These are phyloP conservation scores for Nannochloris sp. DNA, from an alignment of 139 green algal genomes.

Conservation along the genomic window DNA sequence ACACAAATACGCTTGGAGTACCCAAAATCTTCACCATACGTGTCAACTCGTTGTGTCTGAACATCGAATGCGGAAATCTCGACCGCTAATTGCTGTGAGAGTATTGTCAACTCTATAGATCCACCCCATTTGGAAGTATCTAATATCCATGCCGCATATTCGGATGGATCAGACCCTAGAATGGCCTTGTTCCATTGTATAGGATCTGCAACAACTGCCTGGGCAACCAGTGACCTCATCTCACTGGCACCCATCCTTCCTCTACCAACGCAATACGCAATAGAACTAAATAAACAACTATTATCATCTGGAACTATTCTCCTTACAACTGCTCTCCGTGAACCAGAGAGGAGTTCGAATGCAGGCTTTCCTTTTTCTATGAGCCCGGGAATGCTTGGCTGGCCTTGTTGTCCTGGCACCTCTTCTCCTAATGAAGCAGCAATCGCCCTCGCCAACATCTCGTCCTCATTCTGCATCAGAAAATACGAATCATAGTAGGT, in stretches of 20 bases:
- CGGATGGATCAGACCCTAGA: slow-evolving; percentile 19
- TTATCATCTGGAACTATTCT: slow-evolving; percentile 84
- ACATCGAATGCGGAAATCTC: slow-evolving; percentile 93
- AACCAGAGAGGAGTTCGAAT: background rate
- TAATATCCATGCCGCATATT: slow-evolving; percentile 72
- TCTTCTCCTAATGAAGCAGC: slow-evolving; percentile 55
- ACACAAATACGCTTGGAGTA: slow-evolving; percentile 48
- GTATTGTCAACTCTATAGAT: slow-evolving; percentile 92
- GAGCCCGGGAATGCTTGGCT: slow-evolving; percentile 4
- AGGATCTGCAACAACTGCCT: slow-evolving; percentile 56
- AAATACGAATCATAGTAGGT: too few species aligned
- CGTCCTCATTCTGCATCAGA: slow-evolving; percentile 46
- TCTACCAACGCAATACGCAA: slow-evolving; percentile 55
- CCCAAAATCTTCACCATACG: slow-evolving; percentile 63
- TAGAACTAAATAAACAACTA: slow-evolving; percentile 87
- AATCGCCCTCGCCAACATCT: slow-evolving; percentile 59
- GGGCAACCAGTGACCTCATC: slow-evolving; percentile 45
- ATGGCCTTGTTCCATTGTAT: slow-evolving; percentile 46
- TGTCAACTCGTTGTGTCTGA: slow-evolving; percentile 65
- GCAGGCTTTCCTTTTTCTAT: slow-evolving; percentile 7
- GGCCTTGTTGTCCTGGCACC: background rate
- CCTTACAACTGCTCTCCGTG: slow-evolving; percentile 46
- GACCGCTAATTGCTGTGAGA: slow-evolving; percentile 50
- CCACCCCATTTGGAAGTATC: slow-evolving; percentile 73
- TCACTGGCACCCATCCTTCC: slow-evolving; percentile 1